Evolutionary conservation across 83 land plant species (phyloP).

Genomic region (Thuja plicata): DNA sequence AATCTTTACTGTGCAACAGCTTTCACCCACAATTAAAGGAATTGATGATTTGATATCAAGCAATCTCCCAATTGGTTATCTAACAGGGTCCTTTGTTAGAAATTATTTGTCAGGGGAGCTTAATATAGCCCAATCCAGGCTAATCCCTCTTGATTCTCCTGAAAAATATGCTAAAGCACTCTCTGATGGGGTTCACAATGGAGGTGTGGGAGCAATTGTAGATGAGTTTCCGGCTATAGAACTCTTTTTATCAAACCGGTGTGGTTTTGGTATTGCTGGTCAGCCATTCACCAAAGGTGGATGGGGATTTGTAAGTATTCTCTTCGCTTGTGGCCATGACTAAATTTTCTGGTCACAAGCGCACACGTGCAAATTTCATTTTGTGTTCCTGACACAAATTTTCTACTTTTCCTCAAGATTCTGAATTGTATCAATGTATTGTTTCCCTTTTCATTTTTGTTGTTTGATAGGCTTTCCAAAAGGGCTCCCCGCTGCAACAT

Average conservation of each 20-base stretch:
- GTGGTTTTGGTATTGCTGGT: constrained; percentile 66
- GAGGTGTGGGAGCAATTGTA: constrained; percentile 84
- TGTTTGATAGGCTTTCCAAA: constrained; percentile 30
- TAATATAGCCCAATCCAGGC: constrained; percentile 55
- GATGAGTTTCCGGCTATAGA: constrained; percentile 73
- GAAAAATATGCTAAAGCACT: constrained; percentile 62
- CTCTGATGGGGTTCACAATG: constrained; percentile 40
- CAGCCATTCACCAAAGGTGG: constrained; percentile 81
- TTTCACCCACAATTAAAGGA: constrained; percentile 68
- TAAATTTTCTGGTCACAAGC: not conserved
- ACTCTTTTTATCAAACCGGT: constrained; percentile 66
- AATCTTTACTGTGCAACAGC: constrained; percentile 63
- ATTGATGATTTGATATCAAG: constrained; percentile 60
- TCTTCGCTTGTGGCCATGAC: not conserved
- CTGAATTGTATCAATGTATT: not conserved
- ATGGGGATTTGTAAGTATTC: constrained; percentile 88
- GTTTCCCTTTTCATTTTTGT: not conserved
- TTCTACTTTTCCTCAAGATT: not conserved
- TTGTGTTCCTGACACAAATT: not conserved
- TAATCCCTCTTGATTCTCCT: constrained; percentile 51
- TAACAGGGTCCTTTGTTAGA: constrained; percentile 66
- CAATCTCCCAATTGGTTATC: constrained; percentile 70
- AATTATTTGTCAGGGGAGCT: constrained; percentile 59
- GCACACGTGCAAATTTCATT: not conserved
- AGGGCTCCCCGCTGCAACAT: constrained; percentile 28